Evolutionary conservation across 2,329 filamentous ascomycete species (phyloP).

Genomic region (Mycosphaerella sp.): DNA sequence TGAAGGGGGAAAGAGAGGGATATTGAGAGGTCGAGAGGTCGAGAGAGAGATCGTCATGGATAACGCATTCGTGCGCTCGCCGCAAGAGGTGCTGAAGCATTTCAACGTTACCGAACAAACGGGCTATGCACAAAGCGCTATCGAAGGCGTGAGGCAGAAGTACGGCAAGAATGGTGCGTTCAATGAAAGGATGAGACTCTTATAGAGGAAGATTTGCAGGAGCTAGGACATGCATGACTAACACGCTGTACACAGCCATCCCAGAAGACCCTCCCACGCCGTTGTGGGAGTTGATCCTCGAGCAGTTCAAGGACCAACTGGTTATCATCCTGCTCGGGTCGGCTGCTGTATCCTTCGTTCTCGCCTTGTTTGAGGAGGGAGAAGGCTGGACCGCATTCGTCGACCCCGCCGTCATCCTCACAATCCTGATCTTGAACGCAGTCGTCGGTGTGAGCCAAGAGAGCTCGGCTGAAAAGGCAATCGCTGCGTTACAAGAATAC

Average conservation of each 20-base stretch:
- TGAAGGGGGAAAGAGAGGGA: neutral
- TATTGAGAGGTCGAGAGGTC: too few relatives aligned
- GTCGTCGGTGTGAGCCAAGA: slow-evolving; percentile 98
- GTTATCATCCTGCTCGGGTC: slow-evolving; percentile 92
- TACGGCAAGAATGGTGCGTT: slow-evolving; percentile 35
- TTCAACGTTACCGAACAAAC: slow-evolving; percentile 33
- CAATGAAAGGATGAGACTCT: neutral
- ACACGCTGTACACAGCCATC: slow-evolving; percentile 47
- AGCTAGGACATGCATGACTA: slow-evolving; percentile 5
- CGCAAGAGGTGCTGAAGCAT: slow-evolving; percentile 34
- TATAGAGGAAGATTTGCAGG: neutral
- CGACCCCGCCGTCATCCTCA: slow-evolving; percentile 91
- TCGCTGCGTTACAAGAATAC: slow-evolving; percentile 96
- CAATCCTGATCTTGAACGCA: slow-evolving; percentile 92
- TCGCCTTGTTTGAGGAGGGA: slow-evolving; percentile 87
- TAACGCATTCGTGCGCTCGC: slow-evolving; percentile 32
- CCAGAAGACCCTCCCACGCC: slow-evolving; percentile 92
- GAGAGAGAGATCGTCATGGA: slow-evolving; percentile 28
- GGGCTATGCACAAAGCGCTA: slow-evolving; percentile 31
- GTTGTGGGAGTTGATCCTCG: slow-evolving; percentile 90
- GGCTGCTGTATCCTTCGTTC: slow-evolving; percentile 83
- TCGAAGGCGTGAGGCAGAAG: slow-evolving; percentile 29
- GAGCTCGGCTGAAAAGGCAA: slow-evolving; percentile 96
- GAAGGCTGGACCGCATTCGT: slow-evolving; percentile 97
- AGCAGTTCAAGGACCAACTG: slow-evolving; percentile 99